Evolutionary conservation across 2,329 filamentous ascomycete genomes (phyloP).

Genomic region (Thermothelomyces thermophilus): DNA sequence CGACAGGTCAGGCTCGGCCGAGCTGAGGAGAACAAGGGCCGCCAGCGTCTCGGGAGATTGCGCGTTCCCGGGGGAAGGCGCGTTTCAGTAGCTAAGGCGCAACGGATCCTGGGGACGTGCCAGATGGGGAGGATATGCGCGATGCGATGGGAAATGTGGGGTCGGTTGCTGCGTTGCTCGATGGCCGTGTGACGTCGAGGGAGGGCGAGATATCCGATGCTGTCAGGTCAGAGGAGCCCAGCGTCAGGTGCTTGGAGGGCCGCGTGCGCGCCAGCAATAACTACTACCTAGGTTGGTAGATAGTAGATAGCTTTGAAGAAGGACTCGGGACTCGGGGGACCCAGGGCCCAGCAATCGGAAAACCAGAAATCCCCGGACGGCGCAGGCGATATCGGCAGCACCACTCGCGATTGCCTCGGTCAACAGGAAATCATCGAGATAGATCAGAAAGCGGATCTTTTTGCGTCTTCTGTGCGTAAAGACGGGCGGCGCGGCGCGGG

Average conservation of each 20-base stretch:
- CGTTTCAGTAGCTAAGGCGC: conserved; percentile 15
- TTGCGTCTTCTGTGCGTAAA: not conserved
- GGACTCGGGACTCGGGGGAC: too few relatives aligned
- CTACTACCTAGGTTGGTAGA: too few relatives aligned
- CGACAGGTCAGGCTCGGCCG: conserved; percentile 50
- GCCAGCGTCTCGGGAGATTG: conserved; percentile 40
- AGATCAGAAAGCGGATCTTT: too few relatives aligned
- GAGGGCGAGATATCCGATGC: conserved; percentile 11
- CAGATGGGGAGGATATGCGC: not conserved
- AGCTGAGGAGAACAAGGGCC: conserved; percentile 49
- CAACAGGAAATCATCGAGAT: not conserved
- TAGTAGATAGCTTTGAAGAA: too few relatives aligned
- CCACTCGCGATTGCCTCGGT: conserved; percentile 7
- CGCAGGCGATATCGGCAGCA: not conserved
- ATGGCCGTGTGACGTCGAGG: conserved; percentile 16
- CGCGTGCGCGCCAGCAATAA: conserved; percentile 2
- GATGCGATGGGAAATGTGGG: conserved; percentile 3
- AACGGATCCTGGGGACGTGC: not conserved
- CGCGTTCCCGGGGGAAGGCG: conserved; percentile 32
- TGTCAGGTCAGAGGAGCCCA: not conserved
- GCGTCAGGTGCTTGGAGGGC: conserved; percentile 9
- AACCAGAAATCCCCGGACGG: too few relatives aligned
- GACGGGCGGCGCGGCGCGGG: conserved; percentile 8
- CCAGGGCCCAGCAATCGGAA: not conserved
- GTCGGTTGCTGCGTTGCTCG: conserved; percentile 4